Evolutionary conservation across 2,329 filamentous ascomycete genomes (phyloP).

Genomic region (Amphichorda felina): DNA sequence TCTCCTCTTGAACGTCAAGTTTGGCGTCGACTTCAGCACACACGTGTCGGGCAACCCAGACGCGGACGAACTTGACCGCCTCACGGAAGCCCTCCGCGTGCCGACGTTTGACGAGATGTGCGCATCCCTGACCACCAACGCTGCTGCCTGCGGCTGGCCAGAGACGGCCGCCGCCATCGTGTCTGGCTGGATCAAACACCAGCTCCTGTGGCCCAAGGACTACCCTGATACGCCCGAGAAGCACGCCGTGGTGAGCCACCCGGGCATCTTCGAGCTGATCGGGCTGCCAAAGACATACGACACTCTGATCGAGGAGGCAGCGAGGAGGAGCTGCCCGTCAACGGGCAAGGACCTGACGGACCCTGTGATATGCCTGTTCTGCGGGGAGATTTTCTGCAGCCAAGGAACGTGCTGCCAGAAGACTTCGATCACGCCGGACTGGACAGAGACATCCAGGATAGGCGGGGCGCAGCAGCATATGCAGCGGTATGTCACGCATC

Average conservation of each 20-base stretch:
- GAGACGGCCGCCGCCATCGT: constrained; percentile 30
- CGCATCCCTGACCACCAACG: constrained; percentile 37
- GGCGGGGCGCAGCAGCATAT: constrained; percentile 90
- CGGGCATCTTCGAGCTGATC: constrained; percentile 86
- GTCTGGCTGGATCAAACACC: constrained; percentile 64
- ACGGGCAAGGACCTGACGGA: constrained; percentile 88
- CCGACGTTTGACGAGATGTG: constrained; percentile 75
- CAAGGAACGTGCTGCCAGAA: constrained; percentile 86
- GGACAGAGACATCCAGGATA: constrained; percentile 35
- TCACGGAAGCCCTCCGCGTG: constrained; percentile 64
- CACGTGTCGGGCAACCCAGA: constrained; percentile 51
- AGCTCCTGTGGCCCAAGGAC: constrained; percentile 27
- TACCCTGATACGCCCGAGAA: constrained; percentile 2
- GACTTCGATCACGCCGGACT: constrained; percentile 33
- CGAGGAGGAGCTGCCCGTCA: constrained; percentile 70
- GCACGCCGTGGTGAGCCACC: constrained; percentile 50
- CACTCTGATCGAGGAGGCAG: constrained; percentile 82
- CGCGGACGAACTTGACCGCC: constrained; percentile 67
- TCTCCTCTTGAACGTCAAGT: constrained; percentile 77
- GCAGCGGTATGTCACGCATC: constrained; percentile 63
- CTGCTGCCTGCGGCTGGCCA: constrained; percentile 36
- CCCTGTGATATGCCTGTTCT: constrained; percentile 86
- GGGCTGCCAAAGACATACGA: constrained; percentile 89
- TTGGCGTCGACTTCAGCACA: constrained; percentile 73
- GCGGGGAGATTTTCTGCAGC: constrained; percentile 91